Evolutionary conservation across 306 rosid genomes (phyloP), one percentile per base, ranked within the genome.

Genomic region (Dicorynia guianensis): DNA sequence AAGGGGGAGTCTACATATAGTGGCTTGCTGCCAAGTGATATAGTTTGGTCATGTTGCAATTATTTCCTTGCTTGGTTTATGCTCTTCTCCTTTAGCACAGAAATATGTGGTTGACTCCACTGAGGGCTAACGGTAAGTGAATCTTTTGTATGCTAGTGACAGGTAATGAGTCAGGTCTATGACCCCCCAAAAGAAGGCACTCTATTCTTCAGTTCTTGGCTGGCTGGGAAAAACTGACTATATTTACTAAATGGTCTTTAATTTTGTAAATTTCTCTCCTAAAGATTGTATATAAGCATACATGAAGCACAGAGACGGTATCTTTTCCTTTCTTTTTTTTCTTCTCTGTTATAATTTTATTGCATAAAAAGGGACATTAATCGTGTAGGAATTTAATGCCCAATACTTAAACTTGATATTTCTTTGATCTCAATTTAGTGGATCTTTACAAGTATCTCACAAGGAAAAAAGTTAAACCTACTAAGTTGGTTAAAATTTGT

Each of bases 191-290:
- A 36, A 54, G 56, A 80, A 39, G 67, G n/a, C 9, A 30, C 33
- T 54, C 54, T 59, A 49, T 61, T 61, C 13, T 62, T 77, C 63
- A n/a, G 18, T 69, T 78, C 62, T 73, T 25, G 30, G 30, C 2
- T 25, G 30, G 61, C 60, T 8, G 81, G 77, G 63, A 33, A 69
- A 25, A 63, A 55, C 52, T 55, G 74, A 63, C 50, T 40, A 38
- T 33, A 38, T 50, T 7, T 20, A 14, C 14, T 49, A 67, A 69
- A 63, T 71, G 67, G 58, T 52, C 66, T 56, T 55, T 47, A 44
- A 11, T 70, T 63, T 9, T 56, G 75, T 72, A 71, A 38, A 81
- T 81, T 71, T 76, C 55, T 76, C 49, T 70, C 55, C 57, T 30
- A 53, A 5, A 63, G 5, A 63, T 55, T 64, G 77, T 57, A 71